A percentile compares a stretch with the other conserved stretches of the same genome.
These are phyloP conservation scores for Gossypium mustelinum DNA, from an alignment of 345 rosid genomes.

Conservation along the genomic window DNA sequence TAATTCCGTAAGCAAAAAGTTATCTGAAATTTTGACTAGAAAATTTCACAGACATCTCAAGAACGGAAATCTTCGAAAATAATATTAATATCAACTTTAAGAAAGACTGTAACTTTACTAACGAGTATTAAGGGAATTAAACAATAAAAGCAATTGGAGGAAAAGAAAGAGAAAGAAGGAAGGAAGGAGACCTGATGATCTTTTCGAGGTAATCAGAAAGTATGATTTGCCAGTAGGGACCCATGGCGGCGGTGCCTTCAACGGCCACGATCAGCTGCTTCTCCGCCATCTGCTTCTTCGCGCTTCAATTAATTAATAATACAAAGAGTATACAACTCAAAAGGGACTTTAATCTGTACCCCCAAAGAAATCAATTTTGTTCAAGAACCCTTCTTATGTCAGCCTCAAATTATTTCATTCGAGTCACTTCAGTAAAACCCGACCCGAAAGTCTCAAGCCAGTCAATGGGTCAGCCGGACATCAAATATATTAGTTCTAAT, in stretches of 20 bases:
- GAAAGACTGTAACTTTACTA: background rate
- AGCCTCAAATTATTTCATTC: too few species aligned
- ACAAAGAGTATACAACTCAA: too few species aligned
- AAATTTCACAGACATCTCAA: background rate
- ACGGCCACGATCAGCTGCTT: constrained; percentile 82
- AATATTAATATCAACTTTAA: too few species aligned
- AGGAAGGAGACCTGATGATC: constrained; percentile 56
- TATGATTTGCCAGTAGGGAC: constrained; percentile 73
- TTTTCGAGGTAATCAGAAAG: constrained; percentile 83
- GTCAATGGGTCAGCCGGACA: too few species aligned
- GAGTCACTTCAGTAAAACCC: too few species aligned
- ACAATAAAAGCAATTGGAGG: background rate
- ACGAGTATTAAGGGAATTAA: background rate
- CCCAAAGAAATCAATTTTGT: too few species aligned
- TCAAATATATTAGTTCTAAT: too few species aligned
- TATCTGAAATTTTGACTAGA: background rate
- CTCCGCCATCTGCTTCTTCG: constrained; percentile 44
- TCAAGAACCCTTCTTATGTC: too few species aligned
- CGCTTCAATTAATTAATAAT: too few species aligned
- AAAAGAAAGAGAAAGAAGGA: background rate
- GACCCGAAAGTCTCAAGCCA: too few species aligned
- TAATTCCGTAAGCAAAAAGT: background rate
- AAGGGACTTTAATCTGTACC: too few species aligned
- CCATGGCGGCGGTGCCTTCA: constrained; percentile 92
- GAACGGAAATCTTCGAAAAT: background rate